Percentiles rank a stretch among this genome's conserved stretches.
Evolutionary conservation across 768 basidiomycete genomes (phyloP).

Genomic region (Russula sp.): DNA sequence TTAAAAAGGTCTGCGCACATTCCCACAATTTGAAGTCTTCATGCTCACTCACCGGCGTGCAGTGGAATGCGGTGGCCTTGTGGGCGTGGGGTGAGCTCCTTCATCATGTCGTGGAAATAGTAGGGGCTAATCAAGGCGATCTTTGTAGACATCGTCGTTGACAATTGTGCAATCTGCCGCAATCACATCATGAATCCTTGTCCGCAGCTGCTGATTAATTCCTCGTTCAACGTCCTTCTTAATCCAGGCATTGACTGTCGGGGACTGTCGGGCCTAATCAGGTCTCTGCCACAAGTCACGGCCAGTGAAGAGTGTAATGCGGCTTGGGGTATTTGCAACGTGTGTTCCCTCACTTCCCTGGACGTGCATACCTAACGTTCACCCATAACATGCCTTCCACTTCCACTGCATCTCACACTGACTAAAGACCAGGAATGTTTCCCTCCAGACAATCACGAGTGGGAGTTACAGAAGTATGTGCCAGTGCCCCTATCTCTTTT

Average conservation of each 20-base stretch:
- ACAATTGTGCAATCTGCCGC: conserved; percentile 99
- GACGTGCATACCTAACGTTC: neutral
- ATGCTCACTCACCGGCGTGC: neutral
- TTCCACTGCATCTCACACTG: conserved; percentile 99
- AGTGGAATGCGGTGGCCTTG: conserved; percentile 99
- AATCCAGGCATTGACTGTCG: conserved; percentile 94
- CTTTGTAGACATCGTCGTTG: conserved; percentile 86
- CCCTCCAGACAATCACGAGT: conserved; percentile 91
- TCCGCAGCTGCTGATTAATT: conserved; percentile 36
- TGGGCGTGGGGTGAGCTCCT: conserved; percentile 90
- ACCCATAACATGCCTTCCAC: conserved; percentile 88
- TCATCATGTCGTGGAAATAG: neutral
- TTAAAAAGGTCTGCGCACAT: conserved; percentile 77
- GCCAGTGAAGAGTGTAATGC: conserved; percentile 91
- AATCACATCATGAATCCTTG: conserved; percentile 99
- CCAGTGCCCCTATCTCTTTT: neutral
- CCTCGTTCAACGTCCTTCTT: neutral
- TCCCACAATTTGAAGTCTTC: neutral
- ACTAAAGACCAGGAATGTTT: conserved; percentile 98
- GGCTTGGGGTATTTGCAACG: conserved; percentile 99
- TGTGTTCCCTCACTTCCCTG: conserved; percentile 33
- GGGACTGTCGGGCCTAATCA: too few species aligned
- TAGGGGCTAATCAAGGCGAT: neutral
- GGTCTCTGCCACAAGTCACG: conserved; percentile 67
- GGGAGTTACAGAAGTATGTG: conserved; percentile 92